Evolutionary conservation across 495 filamentous ascomycete genomes (phyloP).

Genomic region (Penicillium longicatenatum): DNA sequence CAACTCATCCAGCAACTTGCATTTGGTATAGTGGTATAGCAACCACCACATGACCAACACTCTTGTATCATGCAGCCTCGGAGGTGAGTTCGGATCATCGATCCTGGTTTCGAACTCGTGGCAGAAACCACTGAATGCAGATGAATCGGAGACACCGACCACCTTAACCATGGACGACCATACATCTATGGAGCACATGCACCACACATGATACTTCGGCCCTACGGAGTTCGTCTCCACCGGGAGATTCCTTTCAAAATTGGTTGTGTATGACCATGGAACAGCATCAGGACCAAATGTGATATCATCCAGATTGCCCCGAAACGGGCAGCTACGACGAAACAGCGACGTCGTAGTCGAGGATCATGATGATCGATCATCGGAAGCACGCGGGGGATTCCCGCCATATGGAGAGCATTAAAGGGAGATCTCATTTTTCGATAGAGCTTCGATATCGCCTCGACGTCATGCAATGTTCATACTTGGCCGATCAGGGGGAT

Average conservation of each 20-base stretch:
- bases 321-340: not conserved
- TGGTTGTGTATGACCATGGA: not conserved
- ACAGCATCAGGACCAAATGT: not conserved
- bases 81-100: not conserved
- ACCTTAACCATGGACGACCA: not conserved
- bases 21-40: not conserved
- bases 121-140: constrained; percentile 1
- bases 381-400: not conserved
- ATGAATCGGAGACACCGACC: not conserved
- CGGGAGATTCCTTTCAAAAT: not conserved
- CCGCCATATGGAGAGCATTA: not conserved
- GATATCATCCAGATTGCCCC: not conserved
- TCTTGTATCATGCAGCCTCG: not conserved
- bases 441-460: not conserved
- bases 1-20: too few species aligned
- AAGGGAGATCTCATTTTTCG: not conserved
- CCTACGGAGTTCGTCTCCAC: not conserved
- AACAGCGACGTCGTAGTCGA: constrained; percentile 2
- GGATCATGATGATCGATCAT: constrained; percentile 8
- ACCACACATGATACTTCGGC: not conserved
- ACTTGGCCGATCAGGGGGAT: constrained; percentile 6
- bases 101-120: not conserved
- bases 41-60: not conserved
- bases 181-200: not conserved
- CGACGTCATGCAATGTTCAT: constrained; percentile 22